These are phyloP conservation scores for Vinca minor DNA, from an alignment of 257 asterid genomes.

Conservation along the genomic window DNA sequence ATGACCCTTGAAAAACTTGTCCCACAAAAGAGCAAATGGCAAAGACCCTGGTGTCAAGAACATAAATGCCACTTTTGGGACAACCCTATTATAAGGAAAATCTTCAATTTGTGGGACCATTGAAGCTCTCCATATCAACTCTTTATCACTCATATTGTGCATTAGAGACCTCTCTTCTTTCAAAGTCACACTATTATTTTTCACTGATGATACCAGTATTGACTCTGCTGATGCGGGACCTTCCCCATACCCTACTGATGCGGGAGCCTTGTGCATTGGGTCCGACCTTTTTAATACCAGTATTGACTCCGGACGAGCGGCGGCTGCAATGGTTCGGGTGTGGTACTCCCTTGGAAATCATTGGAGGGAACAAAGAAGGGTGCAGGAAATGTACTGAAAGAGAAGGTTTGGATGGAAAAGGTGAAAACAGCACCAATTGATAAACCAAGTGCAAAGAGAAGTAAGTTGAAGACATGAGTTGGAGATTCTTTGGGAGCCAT, in stretches of 20 bases:
- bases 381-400: conserved; percentile 20
- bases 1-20: conserved; percentile 43
- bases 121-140: conserved; percentile 41
- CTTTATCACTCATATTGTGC: conserved; percentile 59
- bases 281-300: no score
- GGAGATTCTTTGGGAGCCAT: conserved; percentile 11
- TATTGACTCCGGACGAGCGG: neutral
- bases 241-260: no score
- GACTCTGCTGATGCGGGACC: neutral
- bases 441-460: conserved; percentile 39
- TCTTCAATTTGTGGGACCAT: conserved; percentile 11
- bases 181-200: neutral
- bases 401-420: conserved; percentile 26
- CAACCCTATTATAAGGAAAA: conserved; percentile 2
- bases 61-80: conserved; percentile 53
- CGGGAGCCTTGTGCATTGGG: no score
- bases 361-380: conserved; percentile 5
- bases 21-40: conserved; percentile 63
- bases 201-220: neutral
- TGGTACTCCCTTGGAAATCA: neutral
- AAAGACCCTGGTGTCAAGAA: conserved; percentile 59
- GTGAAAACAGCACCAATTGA: conserved; percentile 37
- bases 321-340: neutral
- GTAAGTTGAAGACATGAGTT: conserved; percentile 19
- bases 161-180: conserved; percentile 4